Base-by-base conservation (phyloP, 371 early-diverging fungal genomes). In the Mucor sp. region DNA sequence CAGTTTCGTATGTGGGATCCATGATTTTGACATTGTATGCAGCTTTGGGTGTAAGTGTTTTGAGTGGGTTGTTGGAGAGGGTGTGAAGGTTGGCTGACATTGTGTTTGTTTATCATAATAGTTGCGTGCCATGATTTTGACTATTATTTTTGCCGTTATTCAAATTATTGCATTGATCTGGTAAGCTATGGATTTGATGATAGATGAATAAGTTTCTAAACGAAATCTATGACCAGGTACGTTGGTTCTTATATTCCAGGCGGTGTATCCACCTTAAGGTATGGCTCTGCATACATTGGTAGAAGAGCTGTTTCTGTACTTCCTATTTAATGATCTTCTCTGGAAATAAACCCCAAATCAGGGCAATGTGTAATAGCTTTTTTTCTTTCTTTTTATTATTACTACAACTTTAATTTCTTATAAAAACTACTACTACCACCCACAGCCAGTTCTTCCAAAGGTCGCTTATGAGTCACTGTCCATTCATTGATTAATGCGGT, bases 151-250 rank as follows among this genome's bases (percentile, higher is more conserved):
- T 53, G 83, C 85, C 11, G 73, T 89, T 21, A 60, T 87, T 53
- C 90, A 91, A 71, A 74, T 87, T 12, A 63, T 89, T 44, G 87
- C 89, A 0, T 75, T 91, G 14, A 66, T 87, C n/a, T 89, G 88
- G 80, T 87, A 83, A 70, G 67, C n/a, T n/a, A n/a, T n/a, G n/a
- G n/a, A n/a, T n/a, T n/a, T n/a, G n/a, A n/a, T n/a, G n/a, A n/a
- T n/a, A n/a, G n/a, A n/a, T n/a, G n/a, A n/a, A n/a, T n/a, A n/a
- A n/a, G n/a, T n/a, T n/a, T n/a, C n/a, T n/a, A n/a, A n/a, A n/a
- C n/a, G n/a, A n/a, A n/a, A n/a, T n/a, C n/a, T n/a, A n/a, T n/a
- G n/a, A n/a, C n/a, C 53, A 81, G 81, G 79, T 84, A 84, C 56
- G 77, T 84, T 65, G 84, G 79, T 9, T 84, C 84, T 9, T 84